phyloP scores from a whole-genome alignment of 306 rosid species.

The Acmispon strigosus region DNA sequence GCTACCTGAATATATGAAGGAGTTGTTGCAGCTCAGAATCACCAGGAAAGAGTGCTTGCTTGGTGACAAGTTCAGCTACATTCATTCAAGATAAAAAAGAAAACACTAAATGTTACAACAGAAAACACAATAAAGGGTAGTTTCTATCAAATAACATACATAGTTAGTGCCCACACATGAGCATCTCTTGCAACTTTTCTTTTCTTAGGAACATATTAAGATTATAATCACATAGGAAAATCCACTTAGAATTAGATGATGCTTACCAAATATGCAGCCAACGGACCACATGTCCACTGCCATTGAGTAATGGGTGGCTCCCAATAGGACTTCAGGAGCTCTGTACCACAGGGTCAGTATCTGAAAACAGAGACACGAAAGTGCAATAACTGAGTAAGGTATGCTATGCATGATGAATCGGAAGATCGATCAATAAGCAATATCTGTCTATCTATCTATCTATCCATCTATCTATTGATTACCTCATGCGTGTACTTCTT shows the following conservation, averaged over 20 bases:
- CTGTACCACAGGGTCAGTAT: constrained; percentile 90
- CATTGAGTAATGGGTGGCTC: constrained; percentile 94
- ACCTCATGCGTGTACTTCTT: constrained; percentile 98
- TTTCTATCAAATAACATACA: too few relatives aligned
- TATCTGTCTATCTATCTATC: too few relatives aligned
- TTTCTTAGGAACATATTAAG: too few relatives aligned
- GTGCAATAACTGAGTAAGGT: too few relatives aligned
- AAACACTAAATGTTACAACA: background rate
- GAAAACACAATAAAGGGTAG: too few relatives aligned
- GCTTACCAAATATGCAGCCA: constrained; percentile 82
- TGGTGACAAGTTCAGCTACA: constrained; percentile 84
- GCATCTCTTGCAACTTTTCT: too few relatives aligned
- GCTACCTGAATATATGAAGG: constrained; percentile 87
- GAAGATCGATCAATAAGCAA: too few relatives aligned
- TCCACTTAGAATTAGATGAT: background rate
- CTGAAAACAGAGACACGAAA: constrained; percentile 26
- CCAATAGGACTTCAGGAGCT: constrained; percentile 95
- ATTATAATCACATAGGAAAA: background rate
- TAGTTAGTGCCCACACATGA: too few relatives aligned
- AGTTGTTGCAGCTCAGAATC: constrained; percentile 98
- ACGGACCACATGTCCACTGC: constrained; percentile 97
- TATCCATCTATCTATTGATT: background rate
- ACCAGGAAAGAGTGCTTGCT: constrained; percentile 82
- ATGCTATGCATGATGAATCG: too few relatives aligned
- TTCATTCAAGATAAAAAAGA: background rate